phyloP scores from a whole-genome alignment of 768 basidiomycete genomes.

The Tubosaeta sp. region DNA sequence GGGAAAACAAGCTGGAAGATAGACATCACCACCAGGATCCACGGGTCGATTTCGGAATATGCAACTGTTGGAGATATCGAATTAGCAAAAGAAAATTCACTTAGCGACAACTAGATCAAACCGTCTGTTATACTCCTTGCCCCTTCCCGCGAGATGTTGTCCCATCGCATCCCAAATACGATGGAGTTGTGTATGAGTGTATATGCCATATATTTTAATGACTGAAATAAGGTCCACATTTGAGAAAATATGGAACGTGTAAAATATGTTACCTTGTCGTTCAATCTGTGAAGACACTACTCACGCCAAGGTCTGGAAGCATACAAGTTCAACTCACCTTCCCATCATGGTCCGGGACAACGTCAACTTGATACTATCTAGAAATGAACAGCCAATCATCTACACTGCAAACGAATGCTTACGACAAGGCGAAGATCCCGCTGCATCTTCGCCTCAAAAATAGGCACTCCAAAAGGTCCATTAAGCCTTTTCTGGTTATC shows the following conservation, averaged over 20 bases:
- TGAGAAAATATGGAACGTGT: background rate
- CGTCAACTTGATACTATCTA: constrained; percentile 47
- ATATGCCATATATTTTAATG: constrained; percentile 48
- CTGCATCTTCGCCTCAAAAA: constrained; percentile 69
- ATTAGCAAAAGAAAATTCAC: background rate
- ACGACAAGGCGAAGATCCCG: constrained; percentile 49
- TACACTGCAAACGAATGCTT: constrained; percentile 11
- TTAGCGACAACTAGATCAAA: constrained; percentile 13
- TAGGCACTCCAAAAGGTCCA: constrained; percentile 45
- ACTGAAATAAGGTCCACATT: constrained; percentile 22
- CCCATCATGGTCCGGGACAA: constrained; percentile 36
- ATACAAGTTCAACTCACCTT: constrained; percentile 18
- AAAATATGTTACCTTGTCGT: constrained; percentile 31
- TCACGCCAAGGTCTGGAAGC: background rate
- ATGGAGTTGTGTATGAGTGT: constrained; percentile 44
- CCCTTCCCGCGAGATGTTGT: constrained; percentile 38
- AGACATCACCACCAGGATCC: constrained; percentile 38
- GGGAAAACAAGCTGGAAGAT: constrained; percentile 50
- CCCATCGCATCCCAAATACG: constrained; percentile 47
- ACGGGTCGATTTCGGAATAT: constrained; percentile 36
- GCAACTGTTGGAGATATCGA: constrained; percentile 35
- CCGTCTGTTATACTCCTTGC: constrained; percentile 53
- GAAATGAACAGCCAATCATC: background rate
- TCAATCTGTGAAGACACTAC: constrained; percentile 30
- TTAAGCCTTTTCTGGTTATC: constrained; percentile 64